Conservation (phyloP, 148 eudicot species). For the Vaccinium macrocarpon region DNA sequence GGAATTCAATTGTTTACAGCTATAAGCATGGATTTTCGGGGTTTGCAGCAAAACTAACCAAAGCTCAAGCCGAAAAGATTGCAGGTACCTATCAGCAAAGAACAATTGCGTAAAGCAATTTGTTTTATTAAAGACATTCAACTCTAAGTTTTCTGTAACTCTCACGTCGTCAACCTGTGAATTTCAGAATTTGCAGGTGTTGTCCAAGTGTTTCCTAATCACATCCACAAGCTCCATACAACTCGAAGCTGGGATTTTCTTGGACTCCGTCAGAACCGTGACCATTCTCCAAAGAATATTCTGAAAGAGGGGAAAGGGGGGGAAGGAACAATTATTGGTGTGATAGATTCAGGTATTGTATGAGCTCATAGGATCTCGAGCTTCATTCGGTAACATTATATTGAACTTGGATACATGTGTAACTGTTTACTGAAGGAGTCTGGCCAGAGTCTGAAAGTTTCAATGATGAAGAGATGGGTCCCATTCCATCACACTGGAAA, state of each 20-base stretch:
- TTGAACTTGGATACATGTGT: background rate
- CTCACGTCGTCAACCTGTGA: background rate
- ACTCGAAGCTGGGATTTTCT: conserved; percentile 59
- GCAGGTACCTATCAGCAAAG: conserved; percentile 24
- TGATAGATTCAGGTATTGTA: conserved; percentile 39
- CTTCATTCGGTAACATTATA: background rate
- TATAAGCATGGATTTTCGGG: conserved; percentile 58
- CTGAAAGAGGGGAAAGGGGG: conserved; percentile 28
- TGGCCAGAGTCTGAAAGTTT: conserved; percentile 56
- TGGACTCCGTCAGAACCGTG: conserved; percentile 16
- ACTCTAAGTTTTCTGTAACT: background rate
- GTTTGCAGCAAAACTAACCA: conserved; percentile 43
- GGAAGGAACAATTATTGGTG: conserved; percentile 39
- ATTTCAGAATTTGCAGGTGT: conserved; percentile 42
- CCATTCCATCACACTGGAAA: conserved; percentile 40
- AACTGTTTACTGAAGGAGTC: conserved; percentile 18
- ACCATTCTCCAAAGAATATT: conserved; percentile 23
- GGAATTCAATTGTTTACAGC: conserved; percentile 40
- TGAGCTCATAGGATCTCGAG: background rate
- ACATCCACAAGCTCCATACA: conserved; percentile 34
- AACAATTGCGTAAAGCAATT: background rate
- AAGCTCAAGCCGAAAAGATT: conserved; percentile 34
- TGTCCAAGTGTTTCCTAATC: conserved; percentile 36
- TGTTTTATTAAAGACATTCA: background rate
- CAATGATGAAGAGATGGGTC: conserved; percentile 33